phyloP scores from a whole-genome alignment of 805 yeast species.

The Pichia gijzeniarum region DNA sequence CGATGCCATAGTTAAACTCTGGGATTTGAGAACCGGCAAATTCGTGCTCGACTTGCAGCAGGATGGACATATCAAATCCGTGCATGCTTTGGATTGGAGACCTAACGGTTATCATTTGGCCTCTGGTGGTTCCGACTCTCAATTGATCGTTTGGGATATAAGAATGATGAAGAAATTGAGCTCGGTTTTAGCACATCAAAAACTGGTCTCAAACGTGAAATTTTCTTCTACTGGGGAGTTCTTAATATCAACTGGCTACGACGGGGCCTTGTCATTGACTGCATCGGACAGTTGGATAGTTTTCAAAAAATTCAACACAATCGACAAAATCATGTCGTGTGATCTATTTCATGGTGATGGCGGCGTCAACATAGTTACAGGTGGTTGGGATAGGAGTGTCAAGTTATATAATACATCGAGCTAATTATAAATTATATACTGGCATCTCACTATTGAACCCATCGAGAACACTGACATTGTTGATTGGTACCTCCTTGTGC shows the following conservation, averaged over 20 bases:
- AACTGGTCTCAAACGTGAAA: constrained; percentile 58
- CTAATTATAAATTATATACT: constrained; percentile 39
- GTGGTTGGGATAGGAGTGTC: constrained; percentile 83
- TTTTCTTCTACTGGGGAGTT: constrained; percentile 40
- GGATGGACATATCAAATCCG: constrained; percentile 62
- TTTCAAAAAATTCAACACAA: constrained; percentile 45
- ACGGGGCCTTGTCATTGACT: constrained; percentile 57
- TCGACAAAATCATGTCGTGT: constrained; percentile 67
- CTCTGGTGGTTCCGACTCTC: constrained; percentile 79
- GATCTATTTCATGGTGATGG: constrained; percentile 39
- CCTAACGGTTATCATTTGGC: constrained; percentile 69
- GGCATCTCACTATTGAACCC: constrained; percentile 71
- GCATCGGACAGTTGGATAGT: constrained; percentile 66
- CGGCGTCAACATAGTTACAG: constrained; percentile 40
- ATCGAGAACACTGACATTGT: constrained; percentile 74
- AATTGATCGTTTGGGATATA: constrained; percentile 81
- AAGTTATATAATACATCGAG: constrained; percentile 35
- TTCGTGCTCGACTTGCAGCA: constrained; percentile 44
- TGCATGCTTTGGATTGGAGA: constrained; percentile 69
- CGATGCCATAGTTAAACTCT: constrained; percentile 64
- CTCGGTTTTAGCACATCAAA: constrained; percentile 67
- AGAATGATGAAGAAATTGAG: constrained; percentile 37
- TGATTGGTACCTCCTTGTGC: constrained; percentile 70
- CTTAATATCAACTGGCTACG: constrained; percentile 63
- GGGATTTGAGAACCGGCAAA: constrained; percentile 85